Evolutionary conservation across 2,329 filamentous ascomycete species (phyloP).

Genomic region (Calonectria crousiana): DNA sequence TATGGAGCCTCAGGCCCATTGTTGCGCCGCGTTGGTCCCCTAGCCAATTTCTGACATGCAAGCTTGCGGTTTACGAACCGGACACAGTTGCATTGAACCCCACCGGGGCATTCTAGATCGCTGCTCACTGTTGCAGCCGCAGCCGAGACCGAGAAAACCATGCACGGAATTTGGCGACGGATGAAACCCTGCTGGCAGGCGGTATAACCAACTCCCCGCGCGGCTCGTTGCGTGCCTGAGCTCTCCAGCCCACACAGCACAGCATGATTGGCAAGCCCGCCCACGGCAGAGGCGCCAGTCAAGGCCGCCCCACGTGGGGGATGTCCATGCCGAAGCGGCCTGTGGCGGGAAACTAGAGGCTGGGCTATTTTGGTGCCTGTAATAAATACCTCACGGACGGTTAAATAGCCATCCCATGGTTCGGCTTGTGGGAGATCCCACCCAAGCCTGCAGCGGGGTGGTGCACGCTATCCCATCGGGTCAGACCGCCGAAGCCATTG

Average conservation of each 20-base stretch:
- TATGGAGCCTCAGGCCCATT: neutral
- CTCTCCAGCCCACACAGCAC: neutral
- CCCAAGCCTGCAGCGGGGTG: neutral
- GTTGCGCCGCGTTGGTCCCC: neutral
- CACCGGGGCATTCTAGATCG: neutral
- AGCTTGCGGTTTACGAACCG: neutral
- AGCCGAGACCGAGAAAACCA: neutral
- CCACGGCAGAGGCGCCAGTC: neutral
- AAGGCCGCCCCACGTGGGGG: neutral
- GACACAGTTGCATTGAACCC: neutral
- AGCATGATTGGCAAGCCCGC: neutral
- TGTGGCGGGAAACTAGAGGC: neutral
- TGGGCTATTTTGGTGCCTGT: neutral
- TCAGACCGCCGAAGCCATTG: neutral
- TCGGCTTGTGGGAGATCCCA: neutral
- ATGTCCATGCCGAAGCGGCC: neutral
- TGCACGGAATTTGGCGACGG: neutral
- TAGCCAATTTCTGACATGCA: neutral
- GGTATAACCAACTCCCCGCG: neutral
- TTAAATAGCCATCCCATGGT: neutral
- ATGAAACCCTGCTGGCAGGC: neutral
- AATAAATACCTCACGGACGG: slow-evolving; percentile 7
- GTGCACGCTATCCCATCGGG: slow-evolving; percentile 1
- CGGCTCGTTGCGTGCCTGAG: neutral
- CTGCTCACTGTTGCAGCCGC: neutral